Conservation (phyloP, 169 alveolate species). For the Cardiosporidium cionae region DNA sequence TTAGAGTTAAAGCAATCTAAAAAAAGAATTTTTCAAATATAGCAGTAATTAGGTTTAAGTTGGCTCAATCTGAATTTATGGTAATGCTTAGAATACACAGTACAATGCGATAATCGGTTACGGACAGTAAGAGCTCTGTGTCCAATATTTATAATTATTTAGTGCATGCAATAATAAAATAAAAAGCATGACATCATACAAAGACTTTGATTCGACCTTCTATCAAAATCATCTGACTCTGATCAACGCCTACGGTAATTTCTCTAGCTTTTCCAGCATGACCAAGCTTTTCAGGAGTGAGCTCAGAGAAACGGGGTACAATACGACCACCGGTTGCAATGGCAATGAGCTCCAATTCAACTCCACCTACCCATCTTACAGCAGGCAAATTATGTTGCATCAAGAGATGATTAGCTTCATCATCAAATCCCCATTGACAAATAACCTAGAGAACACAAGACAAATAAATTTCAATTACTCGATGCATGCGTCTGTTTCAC, state of each 20-base stretch:
- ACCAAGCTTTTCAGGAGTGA: slow-evolving; percentile 87
- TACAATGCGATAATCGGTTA: too few relatives aligned
- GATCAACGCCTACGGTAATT: slow-evolving; percentile 86
- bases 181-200: too few relatives aligned
- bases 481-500: too few relatives aligned
- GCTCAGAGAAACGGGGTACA: slow-evolving; percentile 91
- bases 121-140: too few relatives aligned
- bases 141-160: too few relatives aligned
- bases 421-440: slow-evolving; percentile 99
- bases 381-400: slow-evolving; percentile 73
- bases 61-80: too few relatives aligned
- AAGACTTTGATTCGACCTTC: slow-evolving; percentile 61
- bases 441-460: slow-evolving; percentile 68
- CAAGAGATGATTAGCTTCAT: slow-evolving; percentile 79
- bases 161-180: too few relatives aligned
- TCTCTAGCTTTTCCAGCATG: slow-evolving; percentile 84
- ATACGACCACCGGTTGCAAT: slow-evolving; percentile 98
- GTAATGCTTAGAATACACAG: too few relatives aligned
- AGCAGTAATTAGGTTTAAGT: too few relatives aligned
- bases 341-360: slow-evolving; percentile 97
- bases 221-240: slow-evolving; percentile 85
- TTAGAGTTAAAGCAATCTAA: too few relatives aligned
- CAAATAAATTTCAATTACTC: too few relatives aligned
- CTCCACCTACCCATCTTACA: slow-evolving; percentile 99
- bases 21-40: too few relatives aligned